Percentiles rank a stretch among this genome's conserved stretches.
These are phyloP conservation scores for Pleoardoris graminearum DNA, from an alignment of 2,329 filamentous ascomycete genomes.

Conservation along the genomic window DNA sequence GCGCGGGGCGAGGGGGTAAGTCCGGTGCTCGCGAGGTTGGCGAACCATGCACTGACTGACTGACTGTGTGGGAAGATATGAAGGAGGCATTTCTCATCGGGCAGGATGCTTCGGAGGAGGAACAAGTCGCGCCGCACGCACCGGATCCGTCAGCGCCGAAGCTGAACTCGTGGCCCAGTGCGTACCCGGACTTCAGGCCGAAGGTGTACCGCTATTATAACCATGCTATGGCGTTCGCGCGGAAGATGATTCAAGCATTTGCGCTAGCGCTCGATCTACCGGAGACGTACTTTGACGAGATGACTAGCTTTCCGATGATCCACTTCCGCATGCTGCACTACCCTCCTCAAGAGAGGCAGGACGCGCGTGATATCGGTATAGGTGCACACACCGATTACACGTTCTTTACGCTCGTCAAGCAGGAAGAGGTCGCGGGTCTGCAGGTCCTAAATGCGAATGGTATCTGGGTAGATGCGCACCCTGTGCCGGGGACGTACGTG, in stretches of 20 bases:
- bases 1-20: slow-evolving; percentile 33
- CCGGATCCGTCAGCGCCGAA: background rate
- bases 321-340: slow-evolving; percentile 33
- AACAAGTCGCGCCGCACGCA: slow-evolving; percentile 37
- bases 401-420: slow-evolving; percentile 15
- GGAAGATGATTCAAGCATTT: slow-evolving; percentile 40
- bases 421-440: slow-evolving; percentile 17
- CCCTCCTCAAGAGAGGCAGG: slow-evolving; percentile 10
- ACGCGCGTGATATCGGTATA: slow-evolving; percentile 14
- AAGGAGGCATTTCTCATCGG: slow-evolving; percentile 46
- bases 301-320: slow-evolving; percentile 39
- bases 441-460: slow-evolving; percentile 44
- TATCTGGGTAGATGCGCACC: slow-evolving; percentile 39
- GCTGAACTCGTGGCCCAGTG: slow-evolving; percentile 44
- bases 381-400: slow-evolving; percentile 24
- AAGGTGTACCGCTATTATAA: slow-evolving; percentile 43
- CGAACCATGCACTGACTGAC: background rate
- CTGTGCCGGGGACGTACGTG: slow-evolving; percentile 35
- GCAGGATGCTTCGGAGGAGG: slow-evolving; percentile 44
- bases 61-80: slow-evolving; percentile 19
- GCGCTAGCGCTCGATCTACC: slow-evolving; percentile 39
- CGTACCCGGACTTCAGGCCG: slow-evolving; percentile 38
- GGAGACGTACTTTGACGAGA: slow-evolving; percentile 37
- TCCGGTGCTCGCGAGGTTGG: background rate
- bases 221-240: slow-evolving; percentile 32